Conservation (phyloP, 83 land plant genomes). For the Picea mariana region DNA sequence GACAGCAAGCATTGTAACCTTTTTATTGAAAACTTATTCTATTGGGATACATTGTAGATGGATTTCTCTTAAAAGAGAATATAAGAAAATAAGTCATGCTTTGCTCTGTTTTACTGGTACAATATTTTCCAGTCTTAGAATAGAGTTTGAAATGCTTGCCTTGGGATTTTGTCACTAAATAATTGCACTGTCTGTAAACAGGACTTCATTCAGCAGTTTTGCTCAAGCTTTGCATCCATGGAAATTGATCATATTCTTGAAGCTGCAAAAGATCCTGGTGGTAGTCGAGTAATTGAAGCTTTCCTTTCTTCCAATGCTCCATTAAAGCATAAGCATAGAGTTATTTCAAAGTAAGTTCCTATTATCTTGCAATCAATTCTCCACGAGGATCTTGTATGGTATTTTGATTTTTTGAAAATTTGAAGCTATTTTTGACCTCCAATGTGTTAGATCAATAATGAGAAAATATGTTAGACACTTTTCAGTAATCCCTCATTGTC, state of each 20-base stretch:
- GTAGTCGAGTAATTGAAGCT: conserved; percentile 83
- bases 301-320: conserved; percentile 75
- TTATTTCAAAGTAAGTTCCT: conserved; percentile 68
- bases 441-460: not conserved
- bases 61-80: too few relatives aligned
- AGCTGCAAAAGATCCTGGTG: conserved; percentile 78
- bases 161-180: too few relatives aligned
- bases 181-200: conserved; percentile 23
- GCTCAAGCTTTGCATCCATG: conserved; percentile 69
- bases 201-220: conserved; percentile 69
- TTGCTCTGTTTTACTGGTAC: too few relatives aligned
- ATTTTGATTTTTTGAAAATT: not conserved
- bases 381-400: not conserved
- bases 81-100: too few relatives aligned
- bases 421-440: not conserved
- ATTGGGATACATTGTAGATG: too few relatives aligned
- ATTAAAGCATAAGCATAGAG: conserved; percentile 60
- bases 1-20: too few relatives aligned
- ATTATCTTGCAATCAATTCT: not conserved
- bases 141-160: too few relatives aligned
- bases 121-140: too few relatives aligned
- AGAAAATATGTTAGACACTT: not conserved
- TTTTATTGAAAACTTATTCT: too few relatives aligned
- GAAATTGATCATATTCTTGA: conserved; percentile 59
- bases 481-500: not conserved